Evolutionary conservation across 179 eudicot genomes (phyloP).

Genomic region (Silene noctiflora): DNA sequence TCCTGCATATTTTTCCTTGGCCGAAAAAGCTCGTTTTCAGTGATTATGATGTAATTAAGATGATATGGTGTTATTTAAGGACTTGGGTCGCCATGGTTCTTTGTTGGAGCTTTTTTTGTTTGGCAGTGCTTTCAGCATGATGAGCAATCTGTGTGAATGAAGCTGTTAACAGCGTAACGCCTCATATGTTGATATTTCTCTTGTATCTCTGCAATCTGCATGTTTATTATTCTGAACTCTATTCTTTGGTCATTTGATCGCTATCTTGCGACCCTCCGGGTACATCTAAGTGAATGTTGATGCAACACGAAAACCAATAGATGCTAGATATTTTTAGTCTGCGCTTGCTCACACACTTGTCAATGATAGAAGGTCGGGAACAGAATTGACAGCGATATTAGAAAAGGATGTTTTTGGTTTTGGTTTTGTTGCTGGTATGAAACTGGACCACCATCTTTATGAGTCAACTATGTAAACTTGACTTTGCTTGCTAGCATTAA

Average conservation of each 20-base stretch:
- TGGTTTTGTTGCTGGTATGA: constrained; percentile 12
- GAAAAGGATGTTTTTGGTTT: constrained; percentile 15
- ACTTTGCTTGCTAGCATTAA: constrained; percentile 22
- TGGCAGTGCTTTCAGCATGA: not conserved
- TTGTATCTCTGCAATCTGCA: not conserved
- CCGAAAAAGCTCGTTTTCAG: no score
- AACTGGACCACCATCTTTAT: constrained; percentile 28
- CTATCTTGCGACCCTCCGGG: not conserved
- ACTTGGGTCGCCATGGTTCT: not conserved
- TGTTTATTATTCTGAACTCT: not conserved
- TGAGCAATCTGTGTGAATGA: no score
- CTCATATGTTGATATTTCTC: not conserved
- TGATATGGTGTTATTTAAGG: not conserved
- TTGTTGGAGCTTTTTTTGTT: not conserved
- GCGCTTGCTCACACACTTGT: constrained; percentile 22
- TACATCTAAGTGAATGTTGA: not conserved
- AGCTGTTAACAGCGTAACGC: no score
- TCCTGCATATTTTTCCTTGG: not conserved
- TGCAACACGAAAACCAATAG: constrained; percentile 11
- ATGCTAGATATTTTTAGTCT: constrained; percentile 14
- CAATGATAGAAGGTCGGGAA: constrained; percentile 20
- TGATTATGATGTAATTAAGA: not conserved
- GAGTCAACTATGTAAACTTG: constrained; percentile 23
- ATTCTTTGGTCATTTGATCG: not conserved
- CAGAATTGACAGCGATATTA: constrained; percentile 19